Conservation (phyloP, 768 basidiomycete species). For the Lactarius vividus region DNA sequence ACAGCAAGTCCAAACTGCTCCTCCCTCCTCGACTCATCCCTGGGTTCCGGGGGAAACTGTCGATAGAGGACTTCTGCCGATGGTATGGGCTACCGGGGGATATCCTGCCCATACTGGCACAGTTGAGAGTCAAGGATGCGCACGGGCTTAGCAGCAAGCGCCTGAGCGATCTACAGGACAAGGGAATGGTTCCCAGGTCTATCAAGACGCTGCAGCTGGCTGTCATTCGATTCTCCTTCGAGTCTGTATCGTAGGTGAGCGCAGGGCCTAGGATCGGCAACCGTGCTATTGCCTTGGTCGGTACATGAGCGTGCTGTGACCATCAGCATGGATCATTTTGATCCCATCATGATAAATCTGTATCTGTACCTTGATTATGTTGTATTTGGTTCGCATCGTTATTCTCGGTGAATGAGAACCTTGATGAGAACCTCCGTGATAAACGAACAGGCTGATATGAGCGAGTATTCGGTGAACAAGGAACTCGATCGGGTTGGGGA, state of each 20-base stretch:
- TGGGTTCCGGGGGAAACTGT: slow-evolving; percentile 3
- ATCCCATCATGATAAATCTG: not conserved
- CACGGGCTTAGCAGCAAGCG: slow-evolving; percentile 14
- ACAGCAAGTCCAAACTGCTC: slow-evolving; percentile 8
- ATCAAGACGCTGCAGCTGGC: slow-evolving; percentile 17
- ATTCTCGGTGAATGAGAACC: too few species aligned
- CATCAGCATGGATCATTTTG: not conserved
- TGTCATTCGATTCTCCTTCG: slow-evolving; percentile 9
- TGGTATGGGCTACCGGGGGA: slow-evolving; percentile 13
- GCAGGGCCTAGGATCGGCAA: too few species aligned
- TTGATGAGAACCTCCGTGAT: not conserved
- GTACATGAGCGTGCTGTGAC: not conserved
- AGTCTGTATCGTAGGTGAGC: not conserved
- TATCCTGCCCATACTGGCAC: not conserved
- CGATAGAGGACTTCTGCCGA: slow-evolving; percentile 14
- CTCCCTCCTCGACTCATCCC: slow-evolving; percentile 14
- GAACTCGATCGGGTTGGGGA: too few species aligned
- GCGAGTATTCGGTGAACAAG: not conserved
- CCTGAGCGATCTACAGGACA: slow-evolving; percentile 7
- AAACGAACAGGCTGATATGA: not conserved
- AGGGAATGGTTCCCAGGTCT: not conserved
- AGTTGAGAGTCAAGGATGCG: slow-evolving; percentile 14
- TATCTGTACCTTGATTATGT: slow-evolving; percentile 7
- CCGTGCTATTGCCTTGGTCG: not conserved
- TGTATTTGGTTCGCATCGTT: slow-evolving; percentile 9